phyloP scores from a whole-genome alignment of 495 filamentous ascomycete genomes.

The Acidiella bohemica region DNA sequence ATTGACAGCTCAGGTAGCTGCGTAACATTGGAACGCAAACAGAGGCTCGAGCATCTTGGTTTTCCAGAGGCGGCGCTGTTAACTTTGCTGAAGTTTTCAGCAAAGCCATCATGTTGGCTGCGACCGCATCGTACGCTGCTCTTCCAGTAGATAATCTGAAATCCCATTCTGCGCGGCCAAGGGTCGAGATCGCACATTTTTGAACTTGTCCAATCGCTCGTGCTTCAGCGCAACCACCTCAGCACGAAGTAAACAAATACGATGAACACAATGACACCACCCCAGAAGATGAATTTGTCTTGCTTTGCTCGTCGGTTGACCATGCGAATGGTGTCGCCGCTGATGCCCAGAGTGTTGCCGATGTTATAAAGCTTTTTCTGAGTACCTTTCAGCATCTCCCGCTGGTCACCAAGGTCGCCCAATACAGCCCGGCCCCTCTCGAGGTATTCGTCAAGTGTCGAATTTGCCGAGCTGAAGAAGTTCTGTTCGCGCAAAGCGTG shows the following conservation, averaged over 20 bases:
- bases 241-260: conserved; percentile 81
- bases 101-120: no score
- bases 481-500: conserved; percentile 83
- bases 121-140: no score
- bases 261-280: conserved; percentile 77
- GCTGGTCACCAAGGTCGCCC: conserved; percentile 75
- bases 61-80: no score
- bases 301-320: conserved; percentile 79
- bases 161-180: no score
- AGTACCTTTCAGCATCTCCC: conserved; percentile 87
- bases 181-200: no score
- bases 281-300: conserved; percentile 98
- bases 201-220: background rate
- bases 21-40: no score
- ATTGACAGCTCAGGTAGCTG: no score
- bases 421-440: conserved; percentile 82
- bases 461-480: conserved; percentile 67
- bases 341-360: conserved; percentile 84
- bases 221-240: conserved; percentile 61
- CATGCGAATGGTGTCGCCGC: conserved; percentile 93
- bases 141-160: no score
- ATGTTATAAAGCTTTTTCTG: conserved; percentile 83
- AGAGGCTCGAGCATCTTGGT: no score
- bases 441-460: conserved; percentile 82
- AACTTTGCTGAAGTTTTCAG: no score